Evolutionary conservation across 805 yeast genomes (phyloP).

Genomic region (Barnettozyma sucrosica): DNA sequence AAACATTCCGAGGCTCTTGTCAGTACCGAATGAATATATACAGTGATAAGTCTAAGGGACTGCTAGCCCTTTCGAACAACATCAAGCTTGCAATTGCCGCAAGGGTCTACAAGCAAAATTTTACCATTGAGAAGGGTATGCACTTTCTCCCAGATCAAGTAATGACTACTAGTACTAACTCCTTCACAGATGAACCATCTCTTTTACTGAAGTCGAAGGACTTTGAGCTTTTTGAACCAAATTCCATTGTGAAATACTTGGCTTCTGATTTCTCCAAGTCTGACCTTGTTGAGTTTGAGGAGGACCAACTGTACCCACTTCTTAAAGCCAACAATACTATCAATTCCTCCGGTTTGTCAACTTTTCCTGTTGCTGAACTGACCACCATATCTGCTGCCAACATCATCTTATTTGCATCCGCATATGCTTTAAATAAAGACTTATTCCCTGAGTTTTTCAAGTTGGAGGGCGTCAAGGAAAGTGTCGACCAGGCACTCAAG

Average conservation of each 20-base stretch:
- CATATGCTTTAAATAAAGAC: conserved; percentile 38
- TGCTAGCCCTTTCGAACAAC: conserved; percentile 20
- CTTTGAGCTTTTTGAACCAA: conserved; percentile 53
- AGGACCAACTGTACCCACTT: conserved; percentile 37
- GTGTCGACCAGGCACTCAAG: conserved; percentile 40
- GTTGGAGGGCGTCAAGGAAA: conserved; percentile 36
- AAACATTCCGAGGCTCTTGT: not conserved
- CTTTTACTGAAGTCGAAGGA: conserved; percentile 17
- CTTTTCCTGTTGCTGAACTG: conserved; percentile 17
- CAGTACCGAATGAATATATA: conserved; percentile 4
- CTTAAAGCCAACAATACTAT: conserved; percentile 30
- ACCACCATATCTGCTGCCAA: conserved; percentile 41
- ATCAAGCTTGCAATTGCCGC: conserved; percentile 27
- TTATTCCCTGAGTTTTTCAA: conserved; percentile 25
- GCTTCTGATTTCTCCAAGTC: conserved; percentile 40
- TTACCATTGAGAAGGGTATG: conserved; percentile 24
- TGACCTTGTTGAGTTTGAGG: conserved; percentile 36
- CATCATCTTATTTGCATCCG: conserved; percentile 52
- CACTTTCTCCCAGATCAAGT: conserved; percentile 2
- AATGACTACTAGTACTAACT: not conserved
- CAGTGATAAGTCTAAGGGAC: conserved; percentile 22
- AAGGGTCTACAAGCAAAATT: conserved; percentile 14
- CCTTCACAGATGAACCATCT: conserved; percentile 18
- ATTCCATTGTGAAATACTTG: conserved; percentile 64
- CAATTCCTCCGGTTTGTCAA: conserved; percentile 7